These are phyloP conservation scores for Theobroma cacao DNA, from an alignment of 345 rosid species.

Conservation along the genomic window DNA sequence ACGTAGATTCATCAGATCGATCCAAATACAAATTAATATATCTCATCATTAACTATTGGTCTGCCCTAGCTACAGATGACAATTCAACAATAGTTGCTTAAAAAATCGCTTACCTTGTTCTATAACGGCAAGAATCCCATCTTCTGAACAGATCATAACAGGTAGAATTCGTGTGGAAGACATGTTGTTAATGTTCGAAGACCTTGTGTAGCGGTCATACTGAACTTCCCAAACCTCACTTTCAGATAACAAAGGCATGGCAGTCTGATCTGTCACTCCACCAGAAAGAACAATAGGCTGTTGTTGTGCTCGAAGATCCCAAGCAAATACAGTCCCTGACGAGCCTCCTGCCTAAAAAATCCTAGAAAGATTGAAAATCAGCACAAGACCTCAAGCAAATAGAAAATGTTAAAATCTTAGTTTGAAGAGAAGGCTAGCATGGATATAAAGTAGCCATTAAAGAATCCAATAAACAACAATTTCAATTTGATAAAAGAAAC, in stretches of 20 bases:
- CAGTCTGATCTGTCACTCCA: constrained; percentile 34
- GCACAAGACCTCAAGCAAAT: constrained; percentile 8
- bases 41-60: neutral
- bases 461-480: neutral
- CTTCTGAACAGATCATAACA: constrained; percentile 87
- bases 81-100: neutral
- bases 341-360: constrained; percentile 84
- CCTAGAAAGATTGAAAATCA: neutral
- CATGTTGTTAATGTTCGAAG: constrained; percentile 36
- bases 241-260: constrained; percentile 48
- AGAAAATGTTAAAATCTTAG: neutral
- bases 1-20: neutral
- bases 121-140: constrained; percentile 80
- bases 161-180: constrained; percentile 75
- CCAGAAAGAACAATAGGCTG: constrained; percentile 38
- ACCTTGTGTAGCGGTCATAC: constrained; percentile 58
- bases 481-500: neutral
- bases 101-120: constrained; percentile 57
- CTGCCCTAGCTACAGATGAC: neutral
- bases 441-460: neutral
- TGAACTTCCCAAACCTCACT: constrained; percentile 95
- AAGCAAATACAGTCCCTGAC: constrained; percentile 75
- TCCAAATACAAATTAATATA: neutral
- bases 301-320: constrained; percentile 74
- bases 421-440: neutral